Base-by-base conservation (phyloP, 1,139 yeast genomes). In the Scheffersomyces cryptocercus region DNA sequence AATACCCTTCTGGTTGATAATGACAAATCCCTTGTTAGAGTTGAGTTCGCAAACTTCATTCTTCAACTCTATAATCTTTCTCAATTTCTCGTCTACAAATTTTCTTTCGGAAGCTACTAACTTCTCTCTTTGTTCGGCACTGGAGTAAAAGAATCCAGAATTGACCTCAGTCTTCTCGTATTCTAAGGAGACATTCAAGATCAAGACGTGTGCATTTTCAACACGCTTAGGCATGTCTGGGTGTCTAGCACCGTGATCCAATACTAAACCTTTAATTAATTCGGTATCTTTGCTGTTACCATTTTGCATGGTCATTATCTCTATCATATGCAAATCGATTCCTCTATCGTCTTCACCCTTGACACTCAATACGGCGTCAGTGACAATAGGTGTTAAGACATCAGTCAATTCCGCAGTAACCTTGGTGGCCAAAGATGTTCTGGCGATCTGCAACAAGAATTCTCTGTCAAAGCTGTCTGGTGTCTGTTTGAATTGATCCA, bases 231-330 rank as follows among this genome's bases (percentile, higher is more conserved):
- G 99, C 99, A 95, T 95, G 66, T 93, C 99, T 35, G 99, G 99
- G 72, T 95, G 99, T 64, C 99, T 83, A 12, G 97, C 97, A 50
- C 99, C 99, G 64, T 95, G 99, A 64, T 95, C 99, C 54, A 95
- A 77, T 33, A 93, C 98, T 54, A 95, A 79, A 36, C 99, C 99
- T 56, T 80, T 84, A 52, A 95, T 75, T 51, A 95, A 81, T 56
- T 80, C 79, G 15, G 99, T 91, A 47, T 91, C 95, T 50, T 82
- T 80, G 37, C 95, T 88, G 37, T 85, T 78, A 52, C 91, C 87
- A 59, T 88, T 95, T 77, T 93, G 97, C 98, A 95, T 95, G 54
- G 95, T 85, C 93, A 93, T 93, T 59, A 93, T 87, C 70, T 95
- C 99, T 56, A 95, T 85, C 99, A 95, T 95, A 68, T 93, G 97